phyloP scores from a whole-genome alignment of 495 filamentous ascomycete species.

The Penicillium robsamsonii region DNA sequence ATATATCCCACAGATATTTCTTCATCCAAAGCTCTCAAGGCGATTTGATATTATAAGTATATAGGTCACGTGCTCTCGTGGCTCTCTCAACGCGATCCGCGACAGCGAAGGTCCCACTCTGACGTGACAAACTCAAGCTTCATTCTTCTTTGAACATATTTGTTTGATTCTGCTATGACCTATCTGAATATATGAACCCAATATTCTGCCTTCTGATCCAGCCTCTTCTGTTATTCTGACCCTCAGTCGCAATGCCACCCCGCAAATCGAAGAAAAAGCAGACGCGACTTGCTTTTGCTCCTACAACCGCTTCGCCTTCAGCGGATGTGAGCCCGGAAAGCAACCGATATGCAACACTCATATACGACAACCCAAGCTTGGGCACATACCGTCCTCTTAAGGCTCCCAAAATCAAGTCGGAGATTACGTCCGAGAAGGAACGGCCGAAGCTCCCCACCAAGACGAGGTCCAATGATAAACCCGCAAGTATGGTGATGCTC shows the following conservation, averaged over 20 bases:
- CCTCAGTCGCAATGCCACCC: slow-evolving; percentile 30
- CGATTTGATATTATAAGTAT: not conserved
- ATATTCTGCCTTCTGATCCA: not conserved
- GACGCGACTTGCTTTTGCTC: slow-evolving; percentile 47
- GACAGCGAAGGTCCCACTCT: slow-evolving; percentile 4
- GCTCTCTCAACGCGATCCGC: slow-evolving; percentile 12
- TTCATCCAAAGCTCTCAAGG: not conserved
- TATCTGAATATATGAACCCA: not conserved
- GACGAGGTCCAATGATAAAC: not conserved
- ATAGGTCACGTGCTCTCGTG: slow-evolving; percentile 23
- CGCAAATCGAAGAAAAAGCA: slow-evolving; percentile 45
- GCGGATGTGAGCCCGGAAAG: slow-evolving; percentile 14
- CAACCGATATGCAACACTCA: slow-evolving; percentile 37
- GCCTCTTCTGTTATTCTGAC: not conserved
- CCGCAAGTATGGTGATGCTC: not conserved
- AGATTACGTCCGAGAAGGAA: not conserved
- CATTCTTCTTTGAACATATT: slow-evolving; percentile 7
- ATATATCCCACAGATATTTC: not conserved
- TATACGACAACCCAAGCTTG: slow-evolving; percentile 38
- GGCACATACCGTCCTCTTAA: slow-evolving; percentile 1
- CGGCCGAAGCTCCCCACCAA: not conserved
- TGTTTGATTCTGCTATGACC: not conserved
- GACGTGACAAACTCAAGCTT: not conserved
- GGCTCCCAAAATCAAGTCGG: not conserved
- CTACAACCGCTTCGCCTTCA: slow-evolving; percentile 25